Conservation (phyloP, 345 rosid genomes). For the Euclidium syriacum region DNA sequence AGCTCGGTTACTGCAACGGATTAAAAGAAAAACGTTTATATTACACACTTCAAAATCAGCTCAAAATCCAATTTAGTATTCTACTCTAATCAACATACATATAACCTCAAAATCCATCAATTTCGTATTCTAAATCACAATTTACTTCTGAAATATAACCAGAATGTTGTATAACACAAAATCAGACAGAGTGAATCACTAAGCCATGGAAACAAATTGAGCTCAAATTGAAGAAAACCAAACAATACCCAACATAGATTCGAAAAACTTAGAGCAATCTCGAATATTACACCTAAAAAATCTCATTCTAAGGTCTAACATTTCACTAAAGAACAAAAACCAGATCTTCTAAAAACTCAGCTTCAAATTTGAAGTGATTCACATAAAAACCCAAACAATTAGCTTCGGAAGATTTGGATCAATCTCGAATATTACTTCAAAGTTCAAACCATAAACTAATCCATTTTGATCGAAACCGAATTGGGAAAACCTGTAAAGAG, state of each 20-base stretch:
- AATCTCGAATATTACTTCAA: not conserved
- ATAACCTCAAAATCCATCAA: not conserved
- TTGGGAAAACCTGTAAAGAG: constrained; percentile 68
- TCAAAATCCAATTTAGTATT: not conserved
- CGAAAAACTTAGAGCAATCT: too few species aligned
- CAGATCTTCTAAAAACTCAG: constrained; percentile 9
- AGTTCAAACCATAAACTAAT: not conserved
- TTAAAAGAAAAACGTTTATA: not conserved
- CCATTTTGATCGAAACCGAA: constrained; percentile 1
- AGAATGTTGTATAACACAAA: not conserved
- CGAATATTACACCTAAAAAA: not conserved
- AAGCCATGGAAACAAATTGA: too few species aligned
- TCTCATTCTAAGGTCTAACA: not conserved
- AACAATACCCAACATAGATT: too few species aligned
- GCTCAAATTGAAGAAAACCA: too few species aligned
- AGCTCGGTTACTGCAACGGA: constrained; percentile 71
- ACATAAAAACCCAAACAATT: not conserved
- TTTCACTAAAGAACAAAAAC: not conserved
- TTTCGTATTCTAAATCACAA: not conserved
- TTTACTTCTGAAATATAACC: not conserved
- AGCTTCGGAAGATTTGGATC: not conserved
- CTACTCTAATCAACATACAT: not conserved
- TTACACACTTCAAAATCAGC: not conserved
- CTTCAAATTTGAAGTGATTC: not conserved
- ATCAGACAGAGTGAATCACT: too few species aligned